Conservation (phyloP, 176 grass and related monocot genomes). For the Avena sativa region DNA sequence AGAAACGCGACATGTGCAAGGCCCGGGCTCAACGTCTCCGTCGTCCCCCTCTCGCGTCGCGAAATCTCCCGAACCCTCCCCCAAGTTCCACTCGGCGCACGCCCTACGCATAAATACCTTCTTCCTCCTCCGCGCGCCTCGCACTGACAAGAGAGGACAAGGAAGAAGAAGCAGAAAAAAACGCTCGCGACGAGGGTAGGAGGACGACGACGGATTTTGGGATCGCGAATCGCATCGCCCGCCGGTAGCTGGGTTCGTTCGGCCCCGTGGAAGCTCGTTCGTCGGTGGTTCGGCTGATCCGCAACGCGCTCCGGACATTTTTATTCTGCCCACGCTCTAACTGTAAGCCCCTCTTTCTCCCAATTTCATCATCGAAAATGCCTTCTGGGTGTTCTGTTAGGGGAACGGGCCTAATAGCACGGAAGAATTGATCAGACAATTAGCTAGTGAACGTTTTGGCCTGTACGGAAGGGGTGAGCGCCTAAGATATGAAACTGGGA, state of each 20-base stretch:
- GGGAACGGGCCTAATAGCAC: neutral
- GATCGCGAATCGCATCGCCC: conserved; percentile 22
- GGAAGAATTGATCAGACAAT: neutral
- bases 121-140: neutral
- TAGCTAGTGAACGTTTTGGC: neutral
- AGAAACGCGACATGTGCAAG: neutral
- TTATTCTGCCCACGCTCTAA: neutral
- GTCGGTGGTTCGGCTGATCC: conserved; percentile 43
- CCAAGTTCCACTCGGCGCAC: neutral
- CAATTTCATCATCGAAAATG: neutral
- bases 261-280: conserved; percentile 35
- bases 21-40: neutral
- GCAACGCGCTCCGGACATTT: neutral
- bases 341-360: conserved; percentile 28
- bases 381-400: neutral
- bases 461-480: neutral
- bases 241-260: conserved; percentile 34
- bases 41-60: neutral
- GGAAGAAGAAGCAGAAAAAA: neutral
- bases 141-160: neutral
- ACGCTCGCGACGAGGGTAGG: conserved; percentile 14
- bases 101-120: neutral
- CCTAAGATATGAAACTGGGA: neutral
- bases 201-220: conserved; percentile 18
- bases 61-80: conserved; percentile 44